A percentile compares a stretch with the other conserved stretches of the same genome.
These are phyloP conservation scores for Dactylonectria estremocensis DNA, from an alignment of 2,329 filamentous ascomycete species.

Conservation along the genomic window DNA sequence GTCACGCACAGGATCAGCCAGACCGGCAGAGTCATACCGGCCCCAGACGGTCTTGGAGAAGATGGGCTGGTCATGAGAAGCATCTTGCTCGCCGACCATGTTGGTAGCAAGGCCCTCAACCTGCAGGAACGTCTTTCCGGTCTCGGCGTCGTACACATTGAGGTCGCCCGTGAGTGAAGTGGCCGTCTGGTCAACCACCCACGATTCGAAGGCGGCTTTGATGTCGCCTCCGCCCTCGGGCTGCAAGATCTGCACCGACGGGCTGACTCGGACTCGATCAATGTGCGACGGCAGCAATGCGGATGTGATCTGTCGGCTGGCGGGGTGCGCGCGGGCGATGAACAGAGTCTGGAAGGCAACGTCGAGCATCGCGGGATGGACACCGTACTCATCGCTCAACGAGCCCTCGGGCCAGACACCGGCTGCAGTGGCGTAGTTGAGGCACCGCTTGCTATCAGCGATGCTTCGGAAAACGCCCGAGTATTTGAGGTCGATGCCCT, in stretches of 20 bases:
- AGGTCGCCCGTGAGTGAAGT: constrained; percentile 31
- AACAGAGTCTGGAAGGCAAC: constrained; percentile 29
- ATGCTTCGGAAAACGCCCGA: constrained; percentile 29
- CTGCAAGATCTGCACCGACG: constrained; percentile 19
- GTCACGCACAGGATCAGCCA: constrained; percentile 23
- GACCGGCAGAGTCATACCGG: constrained; percentile 8
- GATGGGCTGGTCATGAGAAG: constrained; percentile 28
- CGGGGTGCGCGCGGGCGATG: constrained; percentile 24
- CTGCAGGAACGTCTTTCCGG: constrained; percentile 28
- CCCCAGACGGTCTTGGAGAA: constrained; percentile 33
- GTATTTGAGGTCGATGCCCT: constrained; percentile 30
- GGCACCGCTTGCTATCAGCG: constrained; percentile 18
- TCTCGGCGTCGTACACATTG: constrained; percentile 28
- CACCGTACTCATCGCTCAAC: constrained; percentile 22
- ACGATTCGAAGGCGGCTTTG: constrained; percentile 26
- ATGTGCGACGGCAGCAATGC: constrained; percentile 28
- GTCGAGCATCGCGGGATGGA: constrained; percentile 29
- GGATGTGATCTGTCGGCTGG: constrained; percentile 21
- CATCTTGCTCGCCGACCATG: constrained; percentile 29
- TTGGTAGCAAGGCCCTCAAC: constrained; percentile 28
- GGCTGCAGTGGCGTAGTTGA: constrained; percentile 26
- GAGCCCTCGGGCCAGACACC: constrained; percentile 26
- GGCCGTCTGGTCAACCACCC: constrained; percentile 31
- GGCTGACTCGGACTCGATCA: constrained; percentile 24
- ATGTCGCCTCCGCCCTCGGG: constrained; percentile 20